Conservation (phyloP, 2,329 filamentous ascomycete species). For the Venturia asperata region DNA sequence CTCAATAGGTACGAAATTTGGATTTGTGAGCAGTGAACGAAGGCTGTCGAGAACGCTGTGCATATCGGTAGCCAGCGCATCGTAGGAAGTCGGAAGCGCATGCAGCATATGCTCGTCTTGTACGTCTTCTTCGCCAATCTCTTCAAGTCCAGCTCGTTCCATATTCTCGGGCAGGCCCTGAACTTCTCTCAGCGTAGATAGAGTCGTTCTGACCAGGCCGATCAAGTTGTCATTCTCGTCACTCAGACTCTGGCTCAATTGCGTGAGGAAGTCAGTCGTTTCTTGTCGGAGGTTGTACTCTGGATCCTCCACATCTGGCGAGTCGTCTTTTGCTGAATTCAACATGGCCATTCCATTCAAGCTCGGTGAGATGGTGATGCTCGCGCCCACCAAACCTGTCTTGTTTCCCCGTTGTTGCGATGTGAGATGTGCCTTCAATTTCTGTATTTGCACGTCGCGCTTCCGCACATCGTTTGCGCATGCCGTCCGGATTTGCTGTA, state of each 20-base stretch:
- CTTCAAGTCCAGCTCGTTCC: constrained; percentile 25
- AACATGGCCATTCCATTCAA: constrained; percentile 7
- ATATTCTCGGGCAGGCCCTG: constrained; percentile 45
- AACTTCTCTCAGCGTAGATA: constrained; percentile 61
- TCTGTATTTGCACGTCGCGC: constrained; percentile 80
- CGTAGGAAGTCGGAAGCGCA: constrained; percentile 54
- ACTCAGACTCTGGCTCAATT: constrained; percentile 72
- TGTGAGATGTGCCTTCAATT: constrained; percentile 76
- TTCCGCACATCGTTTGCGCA: constrained; percentile 89
- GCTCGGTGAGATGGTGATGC: constrained; percentile 39
- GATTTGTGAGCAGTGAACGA: constrained; percentile 79
- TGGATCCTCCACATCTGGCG: constrained; percentile 45
- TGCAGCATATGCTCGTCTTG: constrained; percentile 32
- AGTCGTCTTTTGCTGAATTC: constrained; percentile 40
- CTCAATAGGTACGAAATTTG: constrained; percentile 90
- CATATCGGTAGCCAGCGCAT: constrained; percentile 64
- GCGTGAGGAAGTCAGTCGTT: constrained; percentile 84
- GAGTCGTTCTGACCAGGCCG: constrained; percentile 61
- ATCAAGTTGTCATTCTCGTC: constrained; percentile 87
- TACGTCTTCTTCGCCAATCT: constrained; percentile 30
- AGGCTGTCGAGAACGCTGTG: constrained; percentile 74
- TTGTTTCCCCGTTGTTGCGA: constrained; percentile 51
- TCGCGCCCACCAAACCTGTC: constrained; percentile 40
- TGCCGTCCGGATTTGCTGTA: constrained; percentile 75
- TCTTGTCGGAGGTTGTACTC: constrained; percentile 71